phyloP scores from a whole-genome alignment of 1,139 yeast genomes.

The Yarrowia galli region DNA sequence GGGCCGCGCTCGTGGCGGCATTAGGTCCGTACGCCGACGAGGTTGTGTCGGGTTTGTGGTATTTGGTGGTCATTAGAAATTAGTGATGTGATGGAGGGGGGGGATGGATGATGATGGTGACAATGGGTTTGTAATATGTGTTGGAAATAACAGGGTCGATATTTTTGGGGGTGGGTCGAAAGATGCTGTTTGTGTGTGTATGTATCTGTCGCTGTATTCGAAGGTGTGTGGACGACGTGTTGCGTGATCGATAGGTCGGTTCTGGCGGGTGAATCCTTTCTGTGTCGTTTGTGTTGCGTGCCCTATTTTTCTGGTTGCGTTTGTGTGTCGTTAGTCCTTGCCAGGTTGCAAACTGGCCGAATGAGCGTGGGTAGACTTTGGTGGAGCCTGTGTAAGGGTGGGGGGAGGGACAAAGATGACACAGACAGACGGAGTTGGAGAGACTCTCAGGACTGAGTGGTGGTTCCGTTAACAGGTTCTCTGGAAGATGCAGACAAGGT shows the following conservation, averaged over 20 bases:
- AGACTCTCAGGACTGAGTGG: neutral
- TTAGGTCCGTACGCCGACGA: conserved; percentile 29
- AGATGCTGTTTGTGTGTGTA: too few relatives aligned
- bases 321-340: neutral
- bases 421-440: neutral
- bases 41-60: conserved; percentile 35
- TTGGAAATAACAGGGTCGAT: neutral
- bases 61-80: conserved; percentile 27
- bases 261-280: too few relatives aligned
- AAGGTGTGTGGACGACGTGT: too few relatives aligned
- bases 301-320: neutral
- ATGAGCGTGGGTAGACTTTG: conserved; percentile 35
- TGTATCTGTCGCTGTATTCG: too few relatives aligned
- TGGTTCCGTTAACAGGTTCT: too few relatives aligned
- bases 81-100: too few relatives aligned
- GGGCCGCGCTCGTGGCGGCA: conserved; percentile 12
- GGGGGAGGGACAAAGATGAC: neutral
- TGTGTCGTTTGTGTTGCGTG: neutral
- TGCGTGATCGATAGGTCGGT: too few relatives aligned
- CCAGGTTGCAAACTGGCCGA: conserved; percentile 38
- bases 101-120: neutral
- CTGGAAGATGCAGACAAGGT: neutral
- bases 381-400: neutral
- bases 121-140: neutral
- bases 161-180: neutral